Percentiles rank a stretch among this genome's conserved stretches.
phyloP scores from a whole-genome alignment of 495 filamentous ascomycete genomes.

The Penicillium alfredii region DNA sequence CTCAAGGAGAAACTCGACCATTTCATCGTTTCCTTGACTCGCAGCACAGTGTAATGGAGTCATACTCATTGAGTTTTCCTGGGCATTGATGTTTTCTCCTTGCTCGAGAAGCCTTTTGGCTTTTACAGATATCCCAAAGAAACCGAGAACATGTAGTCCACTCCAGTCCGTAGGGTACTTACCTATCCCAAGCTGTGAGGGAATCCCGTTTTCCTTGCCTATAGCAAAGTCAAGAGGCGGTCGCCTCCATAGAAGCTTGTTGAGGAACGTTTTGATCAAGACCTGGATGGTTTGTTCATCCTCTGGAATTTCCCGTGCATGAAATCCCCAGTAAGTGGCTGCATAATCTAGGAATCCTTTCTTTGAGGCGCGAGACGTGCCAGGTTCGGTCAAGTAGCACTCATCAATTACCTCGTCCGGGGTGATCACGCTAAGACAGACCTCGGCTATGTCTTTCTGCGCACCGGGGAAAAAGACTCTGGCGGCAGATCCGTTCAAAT shows the following conservation, averaged over 20 bases:
- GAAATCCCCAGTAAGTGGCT: constrained; percentile 27
- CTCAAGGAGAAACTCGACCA: constrained; percentile 33
- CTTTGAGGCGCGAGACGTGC: constrained; percentile 2
- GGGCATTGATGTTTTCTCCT: constrained; percentile 19
- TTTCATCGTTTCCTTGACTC: constrained; percentile 30
- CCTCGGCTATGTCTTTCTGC: constrained; percentile 27
- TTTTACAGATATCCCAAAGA: constrained; percentile 22
- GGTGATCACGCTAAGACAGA: constrained; percentile 22
- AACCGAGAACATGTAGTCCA: constrained; percentile 26
- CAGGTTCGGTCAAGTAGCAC: constrained; percentile 20
- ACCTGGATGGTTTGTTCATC: constrained; percentile 32
- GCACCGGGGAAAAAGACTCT: constrained; percentile 30
- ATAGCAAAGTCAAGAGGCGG: constrained; percentile 15
- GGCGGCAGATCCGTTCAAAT: constrained; percentile 24
- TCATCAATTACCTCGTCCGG: constrained; percentile 32
- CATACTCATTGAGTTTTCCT: constrained; percentile 18
- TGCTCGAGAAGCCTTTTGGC: constrained; percentile 25
- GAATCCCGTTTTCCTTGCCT: constrained; percentile 9
- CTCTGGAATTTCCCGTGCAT: constrained; percentile 22
- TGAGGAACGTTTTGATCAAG: constrained; percentile 27
- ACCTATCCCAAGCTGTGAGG: constrained; percentile 19
- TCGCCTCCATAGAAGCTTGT: constrained; percentile 31
- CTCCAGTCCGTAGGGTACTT: constrained; percentile 28
- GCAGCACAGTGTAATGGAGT: constrained; percentile 36
- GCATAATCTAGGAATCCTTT: constrained; percentile 23